A percentile compares a stretch with the other conserved stretches of the same genome.
Conservation (phyloP, 2,329 filamentous ascomycete genomes). For the Ceratocystis albifundus region DNA sequence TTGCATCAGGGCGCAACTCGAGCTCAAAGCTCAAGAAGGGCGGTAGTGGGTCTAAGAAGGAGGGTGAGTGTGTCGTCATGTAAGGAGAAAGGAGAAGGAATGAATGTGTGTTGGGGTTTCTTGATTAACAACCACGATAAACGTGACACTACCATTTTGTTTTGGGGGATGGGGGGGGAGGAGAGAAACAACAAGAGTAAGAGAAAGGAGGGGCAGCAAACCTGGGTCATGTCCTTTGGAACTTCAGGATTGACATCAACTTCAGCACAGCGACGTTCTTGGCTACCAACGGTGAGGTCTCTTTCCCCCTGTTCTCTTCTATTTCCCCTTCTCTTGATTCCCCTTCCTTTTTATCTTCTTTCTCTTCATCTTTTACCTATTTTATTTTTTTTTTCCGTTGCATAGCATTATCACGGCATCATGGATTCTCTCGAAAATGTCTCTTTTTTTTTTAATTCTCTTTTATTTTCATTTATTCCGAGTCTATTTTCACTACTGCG, state of each 20-base stretch:
- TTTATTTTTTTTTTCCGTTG: slow-evolving; percentile 4
- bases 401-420: slow-evolving; percentile 6
- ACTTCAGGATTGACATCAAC: too few species aligned
- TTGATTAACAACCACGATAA: too few species aligned
- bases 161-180: too few species aligned
- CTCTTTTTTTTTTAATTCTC: not conserved
- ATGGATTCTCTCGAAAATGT: not conserved
- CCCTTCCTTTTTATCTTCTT: not conserved
- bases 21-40: slow-evolving; percentile 42
- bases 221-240: too few species aligned
- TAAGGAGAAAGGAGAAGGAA: slow-evolving; percentile 29
- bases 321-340: not conserved
- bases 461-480: not conserved
- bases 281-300: not conserved
- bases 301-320: not conserved
- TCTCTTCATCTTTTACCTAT: not conserved
- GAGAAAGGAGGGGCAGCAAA: too few species aligned
- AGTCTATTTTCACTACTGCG: not conserved
- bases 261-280: too few species aligned
- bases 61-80: slow-evolving; percentile 45
- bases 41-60: slow-evolving; percentile 28
- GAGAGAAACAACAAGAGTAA: too few species aligned
- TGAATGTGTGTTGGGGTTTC: not conserved
- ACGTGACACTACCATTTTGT: too few species aligned
- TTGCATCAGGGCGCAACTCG: slow-evolving; percentile 36